phyloP scores from a whole-genome alignment of 2,329 filamentous ascomycete species.

The Pyrenochaeta sp. region DNA sequence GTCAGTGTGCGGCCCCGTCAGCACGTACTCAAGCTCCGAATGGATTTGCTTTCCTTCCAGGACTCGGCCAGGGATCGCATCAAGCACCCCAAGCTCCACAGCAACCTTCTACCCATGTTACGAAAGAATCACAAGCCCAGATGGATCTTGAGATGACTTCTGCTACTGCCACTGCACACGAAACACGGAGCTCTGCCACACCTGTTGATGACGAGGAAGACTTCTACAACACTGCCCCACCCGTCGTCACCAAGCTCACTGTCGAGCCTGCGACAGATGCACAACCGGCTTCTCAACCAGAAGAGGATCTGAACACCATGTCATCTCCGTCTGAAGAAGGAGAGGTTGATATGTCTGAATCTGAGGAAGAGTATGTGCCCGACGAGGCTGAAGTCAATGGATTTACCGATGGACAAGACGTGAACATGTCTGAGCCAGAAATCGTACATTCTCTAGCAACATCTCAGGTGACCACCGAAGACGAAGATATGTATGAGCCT shows the following conservation, averaged over 20 bases:
- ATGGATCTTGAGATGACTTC: no score
- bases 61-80: constrained; percentile 13
- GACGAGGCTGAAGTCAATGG: constrained; percentile 24
- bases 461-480: constrained; percentile 30
- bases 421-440: constrained; percentile 7
- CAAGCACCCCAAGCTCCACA: constrained; percentile 1
- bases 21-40: constrained; percentile 2
- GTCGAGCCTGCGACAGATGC: neutral
- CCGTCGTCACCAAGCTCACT: constrained; percentile 3
- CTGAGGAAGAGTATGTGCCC: constrained; percentile 44
- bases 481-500: constrained; percentile 43
- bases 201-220: constrained; percentile 43
- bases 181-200: constrained; percentile 19
- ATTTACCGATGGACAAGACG: constrained; percentile 9
- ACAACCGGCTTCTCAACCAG: constrained; percentile 5
- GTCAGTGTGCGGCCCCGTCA: neutral
- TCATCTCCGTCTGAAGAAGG: constrained; percentile 39
- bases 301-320: constrained; percentile 2
- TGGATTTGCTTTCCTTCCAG: constrained; percentile 15
- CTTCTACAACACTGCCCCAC: constrained; percentile 44
- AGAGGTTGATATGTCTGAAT: constrained; percentile 46
- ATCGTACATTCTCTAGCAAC: constrained; percentile 10
- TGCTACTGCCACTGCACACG: neutral
- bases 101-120: no score
- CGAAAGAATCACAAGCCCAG: no score